Evolutionary conservation across 148 eudicot genomes (phyloP), one percentile per base, ranked within the genome.

Genomic region (Persicaria tinctoria): DNA sequence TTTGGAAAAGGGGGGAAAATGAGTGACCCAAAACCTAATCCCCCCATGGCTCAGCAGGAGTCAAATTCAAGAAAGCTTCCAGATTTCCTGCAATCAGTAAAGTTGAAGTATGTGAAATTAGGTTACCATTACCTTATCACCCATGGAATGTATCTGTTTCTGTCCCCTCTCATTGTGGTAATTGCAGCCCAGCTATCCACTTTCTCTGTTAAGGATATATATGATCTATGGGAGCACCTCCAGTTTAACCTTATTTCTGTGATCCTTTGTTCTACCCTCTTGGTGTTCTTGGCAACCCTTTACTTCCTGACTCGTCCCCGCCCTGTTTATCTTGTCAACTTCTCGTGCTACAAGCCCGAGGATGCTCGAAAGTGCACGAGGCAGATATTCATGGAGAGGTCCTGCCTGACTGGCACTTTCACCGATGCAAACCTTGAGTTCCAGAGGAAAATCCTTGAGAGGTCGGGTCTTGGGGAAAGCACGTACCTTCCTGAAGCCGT

Each of bases 111-210:
- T 63, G 87, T 87, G 5, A 87, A 87, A 80, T 76, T 87, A 18
- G 91, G 89, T 20, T 87, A 85, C 71, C 88, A 82, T 80, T 62
- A 80, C 82, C 84, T 87, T n/a, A 82, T 87, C 66, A 83, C 85
- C 75, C 90, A 87, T 83, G 85, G 85, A 45, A 83, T 85, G 85
- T 77, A 78, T 74, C 55, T 87, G 20, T 80, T 79, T 44, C 55
- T 87, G 10, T 60, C 83, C 51, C 88, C 87, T 51, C 70, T 85
- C 2, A 56, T 87, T 32, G 82, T 74, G 47, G 54, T 85, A 51
- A 70, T 78, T 46, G 81, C 76, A 4, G 85, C 85, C 56, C 90
- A 85, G 51, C 48, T 87, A 8, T 87, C 90, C 1, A 85, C 88
- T 5, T 83, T 83, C 47, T 81, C 85, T 2, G 74, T 74, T 7